A percentile compares a stretch with the other conserved stretches of the same genome.
These are phyloP conservation scores for Cairneyella variabilis DNA, from an alignment of 495 filamentous ascomycete species.

Conservation along the genomic window DNA sequence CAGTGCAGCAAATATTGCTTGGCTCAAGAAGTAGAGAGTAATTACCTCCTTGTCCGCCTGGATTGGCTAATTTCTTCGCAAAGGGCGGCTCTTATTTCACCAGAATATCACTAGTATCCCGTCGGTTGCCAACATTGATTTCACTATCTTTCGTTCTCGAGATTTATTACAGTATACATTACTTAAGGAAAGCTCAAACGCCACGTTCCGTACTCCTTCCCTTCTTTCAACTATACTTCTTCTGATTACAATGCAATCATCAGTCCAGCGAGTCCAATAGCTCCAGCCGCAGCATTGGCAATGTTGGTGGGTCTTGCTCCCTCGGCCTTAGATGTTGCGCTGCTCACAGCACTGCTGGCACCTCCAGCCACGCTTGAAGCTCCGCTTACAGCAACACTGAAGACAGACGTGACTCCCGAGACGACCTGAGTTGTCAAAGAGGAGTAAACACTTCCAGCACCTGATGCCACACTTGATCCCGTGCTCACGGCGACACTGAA, in stretches of 20 bases:
- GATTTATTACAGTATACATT: not conserved
- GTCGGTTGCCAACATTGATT: not conserved
- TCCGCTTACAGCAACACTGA: conserved; percentile 1
- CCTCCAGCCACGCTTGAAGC: not conserved
- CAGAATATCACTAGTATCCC: too few relatives aligned
- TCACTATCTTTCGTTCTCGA: not conserved
- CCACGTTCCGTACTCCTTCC: not conserved
- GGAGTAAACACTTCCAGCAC: conserved; percentile 2
- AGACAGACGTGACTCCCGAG: conserved; percentile 12
- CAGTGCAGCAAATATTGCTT: too few relatives aligned
- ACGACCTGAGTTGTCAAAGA: conserved; percentile 4
- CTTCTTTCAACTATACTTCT: too few relatives aligned
- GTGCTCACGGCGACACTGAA: conserved; percentile 2
- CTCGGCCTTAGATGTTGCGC: not conserved
- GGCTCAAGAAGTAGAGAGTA: too few relatives aligned
- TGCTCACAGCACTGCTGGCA: conserved; percentile 3
- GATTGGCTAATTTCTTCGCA: too few relatives aligned
- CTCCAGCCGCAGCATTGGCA: not conserved
- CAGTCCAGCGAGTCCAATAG: conserved; percentile 8
- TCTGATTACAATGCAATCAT: conserved; percentile 10
- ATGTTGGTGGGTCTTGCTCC: not conserved
- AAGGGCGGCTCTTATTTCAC: too few relatives aligned
- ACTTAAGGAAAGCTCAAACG: not conserved
- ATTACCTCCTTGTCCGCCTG: too few relatives aligned
- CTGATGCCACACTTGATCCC: not conserved